phyloP scores from a whole-genome alignment of 192 early-diverging fungal genomes.

The Spizellomyces sp. region DNA sequence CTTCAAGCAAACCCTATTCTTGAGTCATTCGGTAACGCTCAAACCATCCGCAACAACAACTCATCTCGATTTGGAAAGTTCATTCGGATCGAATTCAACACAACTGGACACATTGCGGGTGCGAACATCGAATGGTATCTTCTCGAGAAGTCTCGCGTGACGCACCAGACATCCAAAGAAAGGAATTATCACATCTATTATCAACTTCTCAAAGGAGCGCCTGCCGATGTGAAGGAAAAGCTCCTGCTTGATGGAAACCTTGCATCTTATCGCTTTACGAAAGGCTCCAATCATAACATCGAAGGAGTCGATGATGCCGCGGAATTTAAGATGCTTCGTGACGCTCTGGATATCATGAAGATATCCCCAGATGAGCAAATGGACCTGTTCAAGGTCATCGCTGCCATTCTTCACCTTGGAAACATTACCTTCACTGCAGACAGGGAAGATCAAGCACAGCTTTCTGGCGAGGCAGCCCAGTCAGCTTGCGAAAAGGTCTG shows the following conservation, averaged over 20 bases:
- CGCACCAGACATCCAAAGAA: constrained; percentile 87
- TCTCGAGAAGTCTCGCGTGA: constrained; percentile 96
- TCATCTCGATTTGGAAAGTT: constrained; percentile 99
- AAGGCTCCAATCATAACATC: constrained; percentile 82
- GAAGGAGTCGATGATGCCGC: constrained; percentile 89
- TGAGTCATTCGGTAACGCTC: constrained; percentile 98
- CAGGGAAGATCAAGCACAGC: constrained; percentile 84
- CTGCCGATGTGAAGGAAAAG: constrained; percentile 69
- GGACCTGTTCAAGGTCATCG: constrained; percentile 80
- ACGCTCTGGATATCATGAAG: constrained; percentile 82
- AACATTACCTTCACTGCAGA: constrained; percentile 83
- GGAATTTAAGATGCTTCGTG: constrained; percentile 77
- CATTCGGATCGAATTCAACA: constrained; percentile 96
- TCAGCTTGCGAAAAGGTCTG: constrained; percentile 83
- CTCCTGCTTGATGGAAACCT: constrained; percentile 75
- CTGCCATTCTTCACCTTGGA: constrained; percentile 89
- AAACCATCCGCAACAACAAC: constrained; percentile 98
- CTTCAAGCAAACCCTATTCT: constrained; percentile 96
- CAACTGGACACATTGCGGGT: constrained; percentile 83
- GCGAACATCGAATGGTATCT: constrained; percentile 98
- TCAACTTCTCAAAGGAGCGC: constrained; percentile 90
- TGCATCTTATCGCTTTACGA: constrained; percentile 83
- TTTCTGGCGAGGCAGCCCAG: constrained; percentile 69
- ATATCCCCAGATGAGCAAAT: constrained; percentile 75
- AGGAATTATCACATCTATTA: constrained; percentile 98